phyloP scores from a whole-genome alignment of 768 basidiomycete genomes.

The Podaxis sp. region DNA sequence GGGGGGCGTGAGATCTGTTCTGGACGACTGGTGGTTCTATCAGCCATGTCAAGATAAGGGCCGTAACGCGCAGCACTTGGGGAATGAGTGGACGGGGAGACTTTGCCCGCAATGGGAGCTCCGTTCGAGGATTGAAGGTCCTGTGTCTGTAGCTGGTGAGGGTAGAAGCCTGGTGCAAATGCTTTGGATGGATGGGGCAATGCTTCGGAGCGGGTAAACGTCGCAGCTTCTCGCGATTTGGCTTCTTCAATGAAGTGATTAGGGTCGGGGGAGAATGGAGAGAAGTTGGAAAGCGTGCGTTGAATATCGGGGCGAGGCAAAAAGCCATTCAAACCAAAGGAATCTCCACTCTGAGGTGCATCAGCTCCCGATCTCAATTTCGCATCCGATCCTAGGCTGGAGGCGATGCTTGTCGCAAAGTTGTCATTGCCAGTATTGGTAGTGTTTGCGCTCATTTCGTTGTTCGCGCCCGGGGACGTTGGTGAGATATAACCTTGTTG shows the following conservation, averaged over 20 bases:
- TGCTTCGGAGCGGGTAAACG: constrained; percentile 38
- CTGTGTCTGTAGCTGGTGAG: constrained; percentile 30
- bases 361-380: constrained; percentile 16
- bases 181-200: constrained; percentile 49
- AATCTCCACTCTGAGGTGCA: constrained; percentile 18
- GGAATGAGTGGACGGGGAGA: constrained; percentile 44
- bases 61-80: constrained; percentile 45
- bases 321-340: constrained; percentile 15
- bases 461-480: background rate
- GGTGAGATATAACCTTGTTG: constrained; percentile 33
- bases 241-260: constrained; percentile 34
- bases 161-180: constrained; percentile 51
- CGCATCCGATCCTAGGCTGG: constrained; percentile 19
- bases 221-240: constrained; percentile 29
- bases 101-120: constrained; percentile 25
- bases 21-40: constrained; percentile 37
- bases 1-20: constrained; percentile 55
- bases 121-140: constrained; percentile 32
- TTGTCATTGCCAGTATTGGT: constrained; percentile 15
- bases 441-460: background rate
- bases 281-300: constrained; percentile 48
- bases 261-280: constrained; percentile 80
- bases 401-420: constrained; percentile 12
- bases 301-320: constrained; percentile 32
- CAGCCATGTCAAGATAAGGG: constrained; percentile 42